phyloP scores from a whole-genome alignment of 768 basidiomycete species.

The Epithele typhae region DNA sequence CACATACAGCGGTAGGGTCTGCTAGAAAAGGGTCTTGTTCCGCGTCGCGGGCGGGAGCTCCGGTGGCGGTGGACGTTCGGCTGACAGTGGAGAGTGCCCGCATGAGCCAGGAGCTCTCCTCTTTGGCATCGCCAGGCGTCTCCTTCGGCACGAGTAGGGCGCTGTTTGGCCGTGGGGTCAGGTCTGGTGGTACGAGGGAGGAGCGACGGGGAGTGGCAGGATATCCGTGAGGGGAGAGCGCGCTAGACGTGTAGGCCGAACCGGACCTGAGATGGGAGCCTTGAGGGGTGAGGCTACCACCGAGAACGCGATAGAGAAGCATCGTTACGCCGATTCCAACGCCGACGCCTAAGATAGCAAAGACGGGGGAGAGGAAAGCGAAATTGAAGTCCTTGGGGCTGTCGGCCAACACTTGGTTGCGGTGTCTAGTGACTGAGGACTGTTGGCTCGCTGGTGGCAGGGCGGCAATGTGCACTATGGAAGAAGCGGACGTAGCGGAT shows the following conservation, averaged over 20 bases:
- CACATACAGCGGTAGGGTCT: no score
- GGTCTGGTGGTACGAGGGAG: no score
- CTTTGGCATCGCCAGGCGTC: no score
- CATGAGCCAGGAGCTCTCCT: no score
- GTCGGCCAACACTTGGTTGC: neutral
- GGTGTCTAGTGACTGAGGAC: conserved; percentile 1
- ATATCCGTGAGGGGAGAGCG: neutral
- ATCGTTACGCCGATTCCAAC: conserved; percentile 19
- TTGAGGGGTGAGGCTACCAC: conserved; percentile 2
- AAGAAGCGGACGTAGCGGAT: conserved; percentile 7
- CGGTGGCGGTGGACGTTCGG: no score
- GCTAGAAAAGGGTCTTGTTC: no score
- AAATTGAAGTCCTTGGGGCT: conserved; percentile 16
- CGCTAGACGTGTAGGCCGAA: conserved; percentile 23
- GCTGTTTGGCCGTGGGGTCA: no score
- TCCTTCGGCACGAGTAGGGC: no score
- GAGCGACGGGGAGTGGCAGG: conserved; percentile 13
- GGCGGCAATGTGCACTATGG: conserved; percentile 24
- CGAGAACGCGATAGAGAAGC: conserved; percentile 4
- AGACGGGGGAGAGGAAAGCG: conserved; percentile 26
- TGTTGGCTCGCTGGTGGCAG: conserved; percentile 21
- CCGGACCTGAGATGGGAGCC: conserved; percentile 20
- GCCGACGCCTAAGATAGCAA: conserved; percentile 21
- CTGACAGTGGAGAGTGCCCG: no score
- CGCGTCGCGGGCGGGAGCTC: no score